Evolutionary conservation across 148 eudicot species (phyloP).

Genomic region (Agrostemma githago): DNA sequence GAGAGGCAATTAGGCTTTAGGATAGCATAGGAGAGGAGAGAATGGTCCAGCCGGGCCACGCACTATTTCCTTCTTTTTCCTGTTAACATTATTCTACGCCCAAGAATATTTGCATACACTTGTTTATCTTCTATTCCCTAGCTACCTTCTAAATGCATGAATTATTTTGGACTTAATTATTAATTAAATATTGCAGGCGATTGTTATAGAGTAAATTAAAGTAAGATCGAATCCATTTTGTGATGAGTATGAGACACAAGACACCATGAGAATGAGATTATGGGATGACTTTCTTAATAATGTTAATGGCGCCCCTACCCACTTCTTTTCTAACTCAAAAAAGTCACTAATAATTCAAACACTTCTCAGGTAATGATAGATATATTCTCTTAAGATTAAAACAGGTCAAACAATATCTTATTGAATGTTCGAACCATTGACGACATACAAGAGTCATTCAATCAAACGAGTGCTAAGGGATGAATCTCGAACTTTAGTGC

Average conservation of each 20-base stretch:
- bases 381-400: no score
- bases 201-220: no score
- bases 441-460: no score
- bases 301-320: not conserved
- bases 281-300: not conserved
- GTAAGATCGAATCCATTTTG: not conserved
- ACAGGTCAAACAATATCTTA: no score
- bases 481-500: no score
- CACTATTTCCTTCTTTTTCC: conserved; percentile 1
- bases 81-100: not conserved
- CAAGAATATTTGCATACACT: not conserved
- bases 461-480: no score
- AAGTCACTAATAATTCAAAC: no score
- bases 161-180: not conserved
- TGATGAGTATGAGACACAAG: not conserved
- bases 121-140: not conserved
- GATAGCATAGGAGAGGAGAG: conserved; percentile 2
- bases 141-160: no score
- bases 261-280: no score
- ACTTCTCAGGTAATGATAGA: no score
- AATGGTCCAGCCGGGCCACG: conserved; percentile 22
- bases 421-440: no score
- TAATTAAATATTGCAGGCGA: not conserved
- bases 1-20: not conserved
- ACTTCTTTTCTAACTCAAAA: no score